phyloP scores from a whole-genome alignment of 176 grass and related monocot genomes.

The Alloteropsis semialata region DNA sequence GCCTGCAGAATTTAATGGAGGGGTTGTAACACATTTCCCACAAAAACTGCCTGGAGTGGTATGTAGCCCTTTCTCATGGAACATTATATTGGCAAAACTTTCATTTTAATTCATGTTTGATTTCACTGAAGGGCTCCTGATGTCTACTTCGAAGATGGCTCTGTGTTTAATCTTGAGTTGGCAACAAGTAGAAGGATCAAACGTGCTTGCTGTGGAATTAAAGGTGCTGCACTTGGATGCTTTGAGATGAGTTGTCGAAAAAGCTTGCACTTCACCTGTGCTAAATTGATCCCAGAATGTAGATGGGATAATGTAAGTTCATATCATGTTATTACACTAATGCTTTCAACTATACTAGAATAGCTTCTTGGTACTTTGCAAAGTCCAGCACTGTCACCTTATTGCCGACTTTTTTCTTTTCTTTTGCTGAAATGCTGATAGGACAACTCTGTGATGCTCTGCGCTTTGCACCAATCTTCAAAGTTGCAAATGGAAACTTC shows the following conservation, averaged over 20 bases:
- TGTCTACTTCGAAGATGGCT: constrained; percentile 85
- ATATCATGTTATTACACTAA: constrained; percentile 1
- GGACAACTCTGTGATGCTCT: constrained; percentile 98
- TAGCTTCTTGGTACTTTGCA: neutral
- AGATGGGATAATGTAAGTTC: constrained; percentile 88
- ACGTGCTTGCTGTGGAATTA: constrained; percentile 84
- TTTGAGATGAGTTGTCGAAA: constrained; percentile 74
- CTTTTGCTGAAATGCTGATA: constrained; percentile 33
- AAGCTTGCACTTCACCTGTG: constrained; percentile 95
- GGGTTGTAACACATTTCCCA: constrained; percentile 63
- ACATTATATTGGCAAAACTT: neutral
- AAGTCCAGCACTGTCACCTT: neutral
- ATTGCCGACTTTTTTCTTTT: neutral
- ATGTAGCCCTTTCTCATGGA: constrained; percentile 10
- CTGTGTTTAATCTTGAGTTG: constrained; percentile 79
- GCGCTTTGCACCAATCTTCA: constrained; percentile 63
- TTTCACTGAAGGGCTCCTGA: constrained; percentile 73
- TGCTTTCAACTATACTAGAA: neutral
- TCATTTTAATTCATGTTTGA: constrained; percentile 24
- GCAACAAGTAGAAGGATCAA: constrained; percentile 88
- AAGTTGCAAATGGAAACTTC: constrained; percentile 59
- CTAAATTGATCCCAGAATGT: constrained; percentile 80
- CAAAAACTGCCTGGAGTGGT: constrained; percentile 96
- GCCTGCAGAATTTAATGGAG: constrained; percentile 47
- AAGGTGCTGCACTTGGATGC: constrained; percentile 95